Conservation (phyloP, 2,329 filamentous ascomycete species). For the Fusarium abutilonis region DNA sequence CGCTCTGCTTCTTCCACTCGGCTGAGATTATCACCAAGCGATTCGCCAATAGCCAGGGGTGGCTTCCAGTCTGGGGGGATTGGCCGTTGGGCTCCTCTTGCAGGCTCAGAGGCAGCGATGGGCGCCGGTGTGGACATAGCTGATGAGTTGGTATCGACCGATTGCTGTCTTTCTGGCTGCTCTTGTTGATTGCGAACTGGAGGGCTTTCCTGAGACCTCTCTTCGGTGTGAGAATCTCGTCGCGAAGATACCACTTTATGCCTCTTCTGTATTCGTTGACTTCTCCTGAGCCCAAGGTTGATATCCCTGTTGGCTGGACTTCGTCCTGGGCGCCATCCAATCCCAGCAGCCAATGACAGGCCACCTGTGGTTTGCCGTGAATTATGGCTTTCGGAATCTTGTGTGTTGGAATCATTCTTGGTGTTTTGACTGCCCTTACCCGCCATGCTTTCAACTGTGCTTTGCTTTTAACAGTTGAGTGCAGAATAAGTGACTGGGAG, state of each 20-base stretch:
- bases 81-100: conserved; percentile 6
- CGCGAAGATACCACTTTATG: background rate
- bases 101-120: background rate
- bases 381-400: background rate
- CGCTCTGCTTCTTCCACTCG: conserved; percentile 40
- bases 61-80: conserved; percentile 37
- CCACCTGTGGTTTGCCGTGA: background rate
- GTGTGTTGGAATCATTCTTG: background rate
- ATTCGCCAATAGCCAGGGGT: conserved; percentile 38
- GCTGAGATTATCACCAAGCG: conserved; percentile 40
- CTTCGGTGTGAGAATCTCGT: background rate
- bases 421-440: conserved; percentile 3
- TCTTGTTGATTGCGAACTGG: background rate
- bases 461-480: background rate
- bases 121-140: background rate
- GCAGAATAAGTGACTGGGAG: background rate
- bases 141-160: background rate
- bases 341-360: background rate
- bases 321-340: conserved; percentile 36
- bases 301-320: conserved; percentile 31
- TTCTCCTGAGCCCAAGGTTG: conserved; percentile 27
- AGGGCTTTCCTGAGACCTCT: background rate
- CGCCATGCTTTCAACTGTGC: conserved; percentile 10
- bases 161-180: background rate
- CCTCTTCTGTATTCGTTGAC: conserved; percentile 7